A percentile compares a stretch with the other conserved stretches of the same genome.
Evolutionary conservation across 108 stramenopile genomes (phyloP).

Genomic region (Stephanodiscus triporus): DNA sequence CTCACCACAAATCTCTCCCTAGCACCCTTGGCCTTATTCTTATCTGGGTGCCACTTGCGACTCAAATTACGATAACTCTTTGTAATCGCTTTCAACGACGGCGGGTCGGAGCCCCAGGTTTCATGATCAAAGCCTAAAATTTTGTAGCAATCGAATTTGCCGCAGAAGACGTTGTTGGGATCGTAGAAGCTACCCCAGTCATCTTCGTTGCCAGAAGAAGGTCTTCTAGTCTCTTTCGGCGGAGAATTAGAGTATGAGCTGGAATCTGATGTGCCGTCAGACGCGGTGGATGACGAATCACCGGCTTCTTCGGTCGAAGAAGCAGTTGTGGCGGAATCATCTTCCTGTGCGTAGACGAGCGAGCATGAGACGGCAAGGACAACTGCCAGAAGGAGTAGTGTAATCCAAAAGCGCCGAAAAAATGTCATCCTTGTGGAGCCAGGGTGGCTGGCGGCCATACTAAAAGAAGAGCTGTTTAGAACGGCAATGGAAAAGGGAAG

Average conservation of each 20-base stretch:
- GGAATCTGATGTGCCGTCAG: conserved; percentile 3
- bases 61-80: conserved; percentile 75
- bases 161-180: conserved; percentile 85
- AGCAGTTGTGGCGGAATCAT: conserved; percentile 1
- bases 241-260: background rate
- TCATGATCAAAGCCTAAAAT: conserved; percentile 91
- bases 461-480: background rate
- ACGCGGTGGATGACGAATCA: conserved; percentile 1
- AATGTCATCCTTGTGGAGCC: background rate
- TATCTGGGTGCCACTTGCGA: conserved; percentile 87
- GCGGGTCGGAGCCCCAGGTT: conserved; percentile 58
- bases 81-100: conserved; percentile 75
- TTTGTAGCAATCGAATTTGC: conserved; percentile 86
- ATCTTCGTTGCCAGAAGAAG: conserved; percentile 14
- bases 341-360: conserved; percentile 5
- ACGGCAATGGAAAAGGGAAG: background rate
- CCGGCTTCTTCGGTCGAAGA: conserved; percentile 1
- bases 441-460: background rate
- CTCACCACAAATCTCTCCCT: conserved; percentile 84
- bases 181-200: conserved; percentile 90
- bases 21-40: conserved; percentile 77
- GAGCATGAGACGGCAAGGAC: conserved; percentile 8
- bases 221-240: background rate
- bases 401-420: conserved; percentile 6
- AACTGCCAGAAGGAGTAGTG: background rate